Conservation (phyloP, 257 asterid species). For the Galeopsis tetrahit region DNA sequence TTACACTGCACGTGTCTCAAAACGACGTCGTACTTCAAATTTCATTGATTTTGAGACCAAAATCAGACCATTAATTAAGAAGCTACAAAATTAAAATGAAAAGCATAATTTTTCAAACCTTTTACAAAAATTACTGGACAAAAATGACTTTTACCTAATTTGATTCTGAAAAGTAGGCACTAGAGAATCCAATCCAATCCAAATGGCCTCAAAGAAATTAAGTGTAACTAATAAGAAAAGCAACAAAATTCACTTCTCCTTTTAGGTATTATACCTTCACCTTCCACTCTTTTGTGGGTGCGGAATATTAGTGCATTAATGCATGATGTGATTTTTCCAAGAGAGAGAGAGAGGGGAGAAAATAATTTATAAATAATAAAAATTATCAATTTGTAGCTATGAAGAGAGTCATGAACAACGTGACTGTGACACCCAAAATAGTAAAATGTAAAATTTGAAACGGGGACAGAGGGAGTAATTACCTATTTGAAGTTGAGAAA, state of each 20-base stretch:
- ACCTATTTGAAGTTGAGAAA: constrained; percentile 76
- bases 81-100: no score
- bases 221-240: background rate
- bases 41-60: no score
- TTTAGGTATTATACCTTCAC: background rate
- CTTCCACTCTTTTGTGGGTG: background rate
- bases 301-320: background rate
- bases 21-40: no score
- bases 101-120: no score
- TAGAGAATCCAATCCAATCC: background rate
- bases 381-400: constrained; percentile 63
- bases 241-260: background rate
- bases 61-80: no score
- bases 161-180: background rate
- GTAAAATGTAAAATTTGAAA: no score
- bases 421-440: constrained; percentile 49
- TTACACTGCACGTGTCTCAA: no score
- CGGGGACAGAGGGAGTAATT: no score
- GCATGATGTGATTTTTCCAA: background rate
- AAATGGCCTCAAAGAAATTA: background rate
- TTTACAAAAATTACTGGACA: no score
- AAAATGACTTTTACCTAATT: background rate
- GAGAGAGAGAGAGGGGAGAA: background rate
- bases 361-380: no score
- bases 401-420: constrained; percentile 58